Evolutionary conservation across 2,329 filamentous ascomycete species (phyloP), one percentile per base, ranked within the genome.

Genomic region (Fusarium algeriense): DNA sequence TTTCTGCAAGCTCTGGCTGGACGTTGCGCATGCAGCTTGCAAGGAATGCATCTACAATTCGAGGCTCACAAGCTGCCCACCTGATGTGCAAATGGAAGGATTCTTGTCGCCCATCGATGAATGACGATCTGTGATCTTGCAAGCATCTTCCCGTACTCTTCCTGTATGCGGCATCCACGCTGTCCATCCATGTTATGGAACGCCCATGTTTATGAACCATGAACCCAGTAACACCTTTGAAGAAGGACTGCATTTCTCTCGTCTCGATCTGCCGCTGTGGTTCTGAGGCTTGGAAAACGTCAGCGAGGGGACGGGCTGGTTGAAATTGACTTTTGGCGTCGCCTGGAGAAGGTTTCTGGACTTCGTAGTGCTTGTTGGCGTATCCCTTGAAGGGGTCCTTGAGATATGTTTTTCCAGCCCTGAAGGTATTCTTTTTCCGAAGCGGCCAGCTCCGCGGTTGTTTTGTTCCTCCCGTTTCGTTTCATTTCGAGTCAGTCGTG

Each of bases 271-370:
- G 7, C 38, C 14, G 26, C 34, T 35, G 28, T 26, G 34, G 11
- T 37, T 23, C 17, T 46, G 26, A 41, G 53, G 38, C 56, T 40
- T 59, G 28, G 19, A 38, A 48, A 28, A 43, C 19, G 58, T 65
- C 63, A 63, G 46, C 28, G 68, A 43, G 45, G 49, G 40, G 68
- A 43, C 48, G 49, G 49, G 53, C 67, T 55, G 62, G 50, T 71
- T 71, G 49, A 62, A 64, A 71, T 71, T 71, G 69, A 58, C 64
- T 71, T 71, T 71, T 54, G 60, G 50, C 35, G 48, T 55, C 46
- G 19, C 53, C 26, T 43, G 19, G 53, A 60, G 59, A 65, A 59
- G 53, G 19, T 41, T 69, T 69, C 52, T 60, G 49, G 53, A 41
- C 44, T 59, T 38, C 32, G 37, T 34, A 40, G 67, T 71, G 54